Conservation (phyloP, 257 asterid genomes). For the Marsdenia floribunda region DNA sequence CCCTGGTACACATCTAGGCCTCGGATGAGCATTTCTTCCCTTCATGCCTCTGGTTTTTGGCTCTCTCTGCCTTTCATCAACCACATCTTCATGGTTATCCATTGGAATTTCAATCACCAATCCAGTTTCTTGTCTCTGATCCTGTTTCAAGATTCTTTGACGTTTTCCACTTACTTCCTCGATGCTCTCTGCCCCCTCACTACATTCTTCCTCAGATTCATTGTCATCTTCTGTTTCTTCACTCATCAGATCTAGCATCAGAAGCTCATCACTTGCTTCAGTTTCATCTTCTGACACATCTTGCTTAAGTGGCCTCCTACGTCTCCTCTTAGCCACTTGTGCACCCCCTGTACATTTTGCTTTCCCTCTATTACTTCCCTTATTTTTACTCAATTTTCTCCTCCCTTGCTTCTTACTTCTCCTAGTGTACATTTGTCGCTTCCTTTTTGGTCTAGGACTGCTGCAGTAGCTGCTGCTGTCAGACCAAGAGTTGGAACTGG, state of each 20-base stretch:
- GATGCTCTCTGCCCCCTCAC: neutral
- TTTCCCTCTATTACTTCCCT: neutral
- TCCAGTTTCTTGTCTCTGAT: neutral
- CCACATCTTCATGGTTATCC: constrained; percentile 3
- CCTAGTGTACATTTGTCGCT: neutral
- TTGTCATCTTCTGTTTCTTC: constrained; percentile 5
- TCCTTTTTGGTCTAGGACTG: neutral
- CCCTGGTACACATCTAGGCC: neutral
- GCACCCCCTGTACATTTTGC: neutral
- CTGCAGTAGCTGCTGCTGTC: neutral
- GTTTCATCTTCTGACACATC: constrained; percentile 8
- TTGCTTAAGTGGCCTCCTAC: neutral
- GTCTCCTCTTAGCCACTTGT: neutral
- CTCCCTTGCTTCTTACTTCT: neutral
- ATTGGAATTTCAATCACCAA: neutral
- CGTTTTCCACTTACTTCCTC: neutral
- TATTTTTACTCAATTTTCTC: neutral
- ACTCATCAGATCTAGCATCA: neutral
- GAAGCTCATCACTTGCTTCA: neutral
- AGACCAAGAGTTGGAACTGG: constrained; percentile 5
- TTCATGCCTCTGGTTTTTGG: neutral
- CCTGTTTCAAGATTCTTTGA: neutral
- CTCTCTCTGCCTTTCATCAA: neutral
- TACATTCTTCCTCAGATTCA: neutral
- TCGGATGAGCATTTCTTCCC: neutral